phyloP scores from a whole-genome alignment of 345 rosid genomes.

The Bretschneidera sinensis region DNA sequence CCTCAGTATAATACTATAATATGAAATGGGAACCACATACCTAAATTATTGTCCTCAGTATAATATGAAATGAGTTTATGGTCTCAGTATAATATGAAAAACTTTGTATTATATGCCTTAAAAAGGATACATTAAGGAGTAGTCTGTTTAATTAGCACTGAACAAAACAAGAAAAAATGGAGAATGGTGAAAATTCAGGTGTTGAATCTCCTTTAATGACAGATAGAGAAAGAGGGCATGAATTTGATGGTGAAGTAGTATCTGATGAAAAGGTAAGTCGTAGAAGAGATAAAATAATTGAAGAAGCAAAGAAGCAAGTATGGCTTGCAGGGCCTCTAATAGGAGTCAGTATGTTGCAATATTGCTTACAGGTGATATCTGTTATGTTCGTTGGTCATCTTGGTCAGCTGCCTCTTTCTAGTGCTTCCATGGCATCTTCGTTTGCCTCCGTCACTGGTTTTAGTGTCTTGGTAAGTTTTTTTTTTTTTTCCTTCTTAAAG shows the following conservation, averaged over 20 bases:
- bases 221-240: constrained; percentile 10
- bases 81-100: too few species aligned
- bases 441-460: constrained; percentile 45
- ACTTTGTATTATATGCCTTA: too few species aligned
- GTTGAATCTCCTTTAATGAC: constrained; percentile 14
- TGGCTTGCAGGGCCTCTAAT: constrained; percentile 42
- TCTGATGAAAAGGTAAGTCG: too few species aligned
- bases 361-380: constrained; percentile 36
- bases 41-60: too few species aligned
- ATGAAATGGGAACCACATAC: too few species aligned
- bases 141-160: too few species aligned
- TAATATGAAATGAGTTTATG: too few species aligned
- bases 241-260: constrained; percentile 9
- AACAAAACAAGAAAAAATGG: constrained; percentile 12
- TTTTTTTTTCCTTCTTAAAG: background rate
- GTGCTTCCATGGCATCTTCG: constrained; percentile 46
- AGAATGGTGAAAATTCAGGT: constrained; percentile 14
- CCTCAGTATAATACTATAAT: too few species aligned
- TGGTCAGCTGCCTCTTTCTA: constrained; percentile 37
- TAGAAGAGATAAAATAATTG: too few species aligned
- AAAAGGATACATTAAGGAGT: too few species aligned
- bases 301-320: constrained; percentile 33
- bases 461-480: constrained; percentile 30
- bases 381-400: constrained; percentile 49
- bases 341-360: constrained; percentile 33